A percentile compares a stretch with the other conserved stretches of the same genome.
Conservation (phyloP, 768 basidiomycete species). For the Rhizopogon salebrosus region DNA sequence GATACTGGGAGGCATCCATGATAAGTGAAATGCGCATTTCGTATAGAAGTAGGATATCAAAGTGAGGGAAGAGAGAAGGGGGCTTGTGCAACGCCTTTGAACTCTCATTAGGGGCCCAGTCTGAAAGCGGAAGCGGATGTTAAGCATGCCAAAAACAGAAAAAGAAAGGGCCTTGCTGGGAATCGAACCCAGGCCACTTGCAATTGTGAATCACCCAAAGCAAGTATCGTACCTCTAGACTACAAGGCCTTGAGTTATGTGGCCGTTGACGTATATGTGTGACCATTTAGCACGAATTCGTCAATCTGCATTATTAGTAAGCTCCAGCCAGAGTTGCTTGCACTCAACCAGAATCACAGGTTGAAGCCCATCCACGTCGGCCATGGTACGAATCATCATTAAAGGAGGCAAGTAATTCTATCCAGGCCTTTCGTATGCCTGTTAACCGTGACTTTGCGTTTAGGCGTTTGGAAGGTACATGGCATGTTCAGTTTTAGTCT, state of each 20-base stretch:
- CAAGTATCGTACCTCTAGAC: conserved; percentile 36
- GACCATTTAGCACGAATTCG: too few species aligned
- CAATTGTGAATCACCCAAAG: conserved; percentile 23
- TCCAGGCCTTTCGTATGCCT: neutral
- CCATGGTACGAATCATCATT: conserved; percentile 86
- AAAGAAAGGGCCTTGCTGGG: conserved; percentile 16
- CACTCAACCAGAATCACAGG: neutral
- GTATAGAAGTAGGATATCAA: neutral
- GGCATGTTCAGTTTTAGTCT: neutral
- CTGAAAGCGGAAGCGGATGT: neutral
- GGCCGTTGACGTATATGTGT: neutral
- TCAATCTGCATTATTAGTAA: too few species aligned
- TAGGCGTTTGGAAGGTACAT: conserved; percentile 80
- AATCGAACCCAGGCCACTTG: conserved; percentile 21
- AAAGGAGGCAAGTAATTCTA: conserved; percentile 63
- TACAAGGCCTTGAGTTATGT: conserved; percentile 17
- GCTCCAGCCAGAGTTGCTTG: neutral
- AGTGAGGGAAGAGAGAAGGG: too few species aligned
- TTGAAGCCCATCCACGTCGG: neutral
- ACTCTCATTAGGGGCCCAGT: too few species aligned
- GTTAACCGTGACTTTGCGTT: neutral
- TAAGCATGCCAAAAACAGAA: neutral
- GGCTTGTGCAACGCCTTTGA: too few species aligned
- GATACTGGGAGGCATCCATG: neutral
- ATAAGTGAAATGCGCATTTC: conserved; percentile 20